phyloP scores from a whole-genome alignment of 2,329 filamentous ascomycete genomes.

The Aspergillus phoenicis region DNA sequence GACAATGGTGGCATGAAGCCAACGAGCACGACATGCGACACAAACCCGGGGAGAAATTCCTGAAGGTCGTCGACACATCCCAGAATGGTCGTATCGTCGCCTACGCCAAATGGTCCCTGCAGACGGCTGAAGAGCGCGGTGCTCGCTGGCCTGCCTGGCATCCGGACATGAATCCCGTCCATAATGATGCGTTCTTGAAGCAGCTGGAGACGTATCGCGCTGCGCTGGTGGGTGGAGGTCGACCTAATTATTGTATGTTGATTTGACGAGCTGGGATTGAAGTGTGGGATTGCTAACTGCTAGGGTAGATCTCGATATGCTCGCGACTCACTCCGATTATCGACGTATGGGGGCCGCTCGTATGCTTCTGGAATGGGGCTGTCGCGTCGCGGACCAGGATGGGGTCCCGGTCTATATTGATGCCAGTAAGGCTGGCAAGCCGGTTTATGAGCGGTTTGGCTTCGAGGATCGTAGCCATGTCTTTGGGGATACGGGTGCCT shows the following conservation, averaged over 20 bases:
- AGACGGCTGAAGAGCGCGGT: constrained; percentile 28
- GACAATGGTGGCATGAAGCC: constrained; percentile 29
- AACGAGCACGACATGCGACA: constrained; percentile 25
- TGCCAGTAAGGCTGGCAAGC: constrained; percentile 12
- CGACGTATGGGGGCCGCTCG: constrained; percentile 22
- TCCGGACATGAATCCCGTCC: constrained; percentile 20
- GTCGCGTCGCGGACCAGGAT: constrained; percentile 16
- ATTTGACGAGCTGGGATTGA: too few species aligned
- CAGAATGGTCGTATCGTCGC: constrained; percentile 25
- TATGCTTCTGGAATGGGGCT: constrained; percentile 24
- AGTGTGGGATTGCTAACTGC: neutral
- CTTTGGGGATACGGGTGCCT: neutral
- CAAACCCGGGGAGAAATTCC: constrained; percentile 29
- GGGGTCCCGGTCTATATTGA: constrained; percentile 17
- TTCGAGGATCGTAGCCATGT: constrained; percentile 14
- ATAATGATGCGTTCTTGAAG: constrained; percentile 24
- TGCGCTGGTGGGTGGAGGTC: constrained; percentile 26
- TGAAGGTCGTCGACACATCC: constrained; percentile 31
- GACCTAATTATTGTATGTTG: constrained; percentile 31
- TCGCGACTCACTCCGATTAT: constrained; percentile 25
- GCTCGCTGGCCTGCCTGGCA: constrained; percentile 33
- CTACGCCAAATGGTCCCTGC: constrained; percentile 35
- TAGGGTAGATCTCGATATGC: constrained; percentile 15
- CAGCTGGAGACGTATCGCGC: constrained; percentile 24
- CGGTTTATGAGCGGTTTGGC: constrained; percentile 19